Conservation (phyloP, 306 rosid genomes). For the Abrus pulchellus region DNA sequence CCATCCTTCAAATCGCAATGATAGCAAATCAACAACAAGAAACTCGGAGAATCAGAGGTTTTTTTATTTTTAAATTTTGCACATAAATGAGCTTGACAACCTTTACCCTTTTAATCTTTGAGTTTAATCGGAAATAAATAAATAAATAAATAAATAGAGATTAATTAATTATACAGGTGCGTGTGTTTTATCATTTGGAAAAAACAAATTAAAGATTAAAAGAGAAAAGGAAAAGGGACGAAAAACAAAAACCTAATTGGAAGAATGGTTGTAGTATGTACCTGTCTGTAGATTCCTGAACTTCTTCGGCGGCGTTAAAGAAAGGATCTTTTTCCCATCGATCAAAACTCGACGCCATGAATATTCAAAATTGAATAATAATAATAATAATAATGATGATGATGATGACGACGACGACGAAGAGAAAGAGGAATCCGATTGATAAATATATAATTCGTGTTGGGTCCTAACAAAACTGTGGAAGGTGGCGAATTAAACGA, state of each 20-base stretch:
- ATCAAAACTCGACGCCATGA: slow-evolving; percentile 88
- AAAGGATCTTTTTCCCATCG: slow-evolving; percentile 99
- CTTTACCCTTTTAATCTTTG: slow-evolving; percentile 4
- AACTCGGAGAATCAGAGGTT: background rate
- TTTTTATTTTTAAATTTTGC: background rate
- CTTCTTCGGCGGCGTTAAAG: slow-evolving; percentile 93
- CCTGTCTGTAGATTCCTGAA: slow-evolving; percentile 99
- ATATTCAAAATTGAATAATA: background rate
- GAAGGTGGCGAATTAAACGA: slow-evolving; percentile 14
- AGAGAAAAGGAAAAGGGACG: background rate
- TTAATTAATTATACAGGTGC: slow-evolving; percentile 8
- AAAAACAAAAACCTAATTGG: background rate
- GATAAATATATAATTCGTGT: background rate
- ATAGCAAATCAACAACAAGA: slow-evolving; percentile 41
- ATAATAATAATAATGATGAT: background rate
- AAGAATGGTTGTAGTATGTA: slow-evolving; percentile 26
- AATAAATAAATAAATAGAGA: background rate
- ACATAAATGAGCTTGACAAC: slow-evolving; percentile 14
- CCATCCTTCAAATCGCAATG: slow-evolving; percentile 72
- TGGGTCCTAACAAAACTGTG: background rate
- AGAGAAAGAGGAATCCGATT: background rate
- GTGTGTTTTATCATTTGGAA: slow-evolving; percentile 7
- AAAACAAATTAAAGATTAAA: slow-evolving; percentile 9
- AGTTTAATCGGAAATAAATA: background rate
- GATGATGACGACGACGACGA: background rate